Conservation (phyloP, 352 stramenopile genomes). For the Pilasporangium apinafurcum region DNA sequence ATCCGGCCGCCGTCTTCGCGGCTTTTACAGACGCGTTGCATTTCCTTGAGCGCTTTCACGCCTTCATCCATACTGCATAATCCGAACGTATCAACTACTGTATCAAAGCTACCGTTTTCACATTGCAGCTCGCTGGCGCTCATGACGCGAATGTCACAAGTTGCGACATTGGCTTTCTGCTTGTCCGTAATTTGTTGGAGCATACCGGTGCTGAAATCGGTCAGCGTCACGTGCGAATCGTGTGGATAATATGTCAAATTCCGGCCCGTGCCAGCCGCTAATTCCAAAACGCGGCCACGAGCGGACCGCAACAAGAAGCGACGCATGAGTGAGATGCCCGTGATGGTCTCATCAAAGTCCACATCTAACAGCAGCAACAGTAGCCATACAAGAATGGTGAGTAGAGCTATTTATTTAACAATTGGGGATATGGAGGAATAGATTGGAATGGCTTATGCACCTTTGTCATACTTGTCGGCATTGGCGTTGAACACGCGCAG, state of each 20-base stretch:
- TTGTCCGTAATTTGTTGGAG: slow-evolving; percentile 40
- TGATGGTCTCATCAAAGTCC: slow-evolving; percentile 70
- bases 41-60: slow-evolving; percentile 86
- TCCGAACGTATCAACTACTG: slow-evolving; percentile 95
- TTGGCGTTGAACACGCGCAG: slow-evolving; percentile 68
- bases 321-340: slow-evolving; percentile 74
- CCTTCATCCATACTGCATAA: slow-evolving; percentile 95
- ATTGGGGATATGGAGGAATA: too few species aligned
- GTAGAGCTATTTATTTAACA: not conserved
- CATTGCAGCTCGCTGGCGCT: slow-evolving; percentile 57
- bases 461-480: slow-evolving; percentile 64
- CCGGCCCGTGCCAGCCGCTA: slow-evolving; percentile 92
- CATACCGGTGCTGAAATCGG: slow-evolving; percentile 73
- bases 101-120: slow-evolving; percentile 84
- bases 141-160: slow-evolving; percentile 52
- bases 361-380: slow-evolving; percentile 33
- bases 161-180: slow-evolving; percentile 8
- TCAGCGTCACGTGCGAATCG: slow-evolving; percentile 41
- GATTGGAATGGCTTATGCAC: slow-evolving; percentile 18
- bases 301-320: slow-evolving; percentile 73
- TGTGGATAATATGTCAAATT: slow-evolving; percentile 90
- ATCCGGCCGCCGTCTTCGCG: slow-evolving; percentile 55
- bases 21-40: slow-evolving; percentile 93
- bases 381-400: not conserved
- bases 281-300: slow-evolving; percentile 84